Percentiles rank a stretch among this genome's conserved stretches.
Evolutionary conservation across 768 basidiomycete species (phyloP).

Genomic region (Rhodotorula kratochvilovae): DNA sequence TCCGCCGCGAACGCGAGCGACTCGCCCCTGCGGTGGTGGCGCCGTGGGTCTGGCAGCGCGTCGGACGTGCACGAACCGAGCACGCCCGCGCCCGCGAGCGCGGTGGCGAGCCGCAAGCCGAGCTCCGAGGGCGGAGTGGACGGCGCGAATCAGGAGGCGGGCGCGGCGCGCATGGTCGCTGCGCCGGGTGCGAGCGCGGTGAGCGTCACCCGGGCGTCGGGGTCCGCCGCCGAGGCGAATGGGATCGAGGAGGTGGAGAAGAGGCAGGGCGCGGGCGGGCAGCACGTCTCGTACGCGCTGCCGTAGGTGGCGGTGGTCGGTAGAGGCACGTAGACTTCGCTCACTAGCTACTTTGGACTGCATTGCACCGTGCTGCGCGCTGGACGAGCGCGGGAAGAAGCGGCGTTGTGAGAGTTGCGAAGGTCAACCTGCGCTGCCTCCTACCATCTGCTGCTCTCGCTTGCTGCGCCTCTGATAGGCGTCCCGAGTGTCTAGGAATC

Average conservation of each 20-base stretch:
- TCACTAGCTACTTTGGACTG: too few species aligned
- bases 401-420: too few species aligned
- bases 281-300: not conserved
- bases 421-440: too few species aligned
- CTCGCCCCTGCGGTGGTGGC: not conserved
- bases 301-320: not conserved
- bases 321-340: too few species aligned
- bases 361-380: too few species aligned
- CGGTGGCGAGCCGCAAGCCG: not conserved
- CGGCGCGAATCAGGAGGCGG: not conserved
- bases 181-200: not conserved
- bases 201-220: not conserved
- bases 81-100: not conserved
- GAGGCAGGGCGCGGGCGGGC: not conserved
- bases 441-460: too few species aligned
- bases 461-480: too few species aligned
- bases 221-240: too few species aligned
- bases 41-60: not conserved
- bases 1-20: slow-evolving; percentile 1
- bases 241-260: not conserved
- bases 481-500: too few species aligned
- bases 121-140: slow-evolving; percentile 3
- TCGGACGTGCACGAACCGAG: not conserved
- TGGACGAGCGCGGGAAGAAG: too few species aligned
- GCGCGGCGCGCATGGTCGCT: not conserved